phyloP scores from a whole-genome alignment of 495 filamentous ascomycete species.

The Penicillium salamii region DNA sequence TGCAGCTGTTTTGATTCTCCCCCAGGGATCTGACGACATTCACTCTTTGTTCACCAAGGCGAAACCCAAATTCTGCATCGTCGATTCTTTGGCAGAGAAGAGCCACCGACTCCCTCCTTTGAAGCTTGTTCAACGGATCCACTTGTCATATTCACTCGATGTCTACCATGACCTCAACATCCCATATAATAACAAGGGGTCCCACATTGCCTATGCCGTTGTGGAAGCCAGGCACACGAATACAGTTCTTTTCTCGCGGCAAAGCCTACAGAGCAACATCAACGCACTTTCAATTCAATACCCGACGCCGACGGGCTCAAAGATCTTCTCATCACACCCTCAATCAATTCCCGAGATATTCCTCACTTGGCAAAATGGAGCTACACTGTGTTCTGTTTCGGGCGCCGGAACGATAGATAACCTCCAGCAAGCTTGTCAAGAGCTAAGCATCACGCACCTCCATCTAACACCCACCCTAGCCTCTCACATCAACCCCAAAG shows the following conservation, averaged over 20 bases:
- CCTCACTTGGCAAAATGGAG: constrained; percentile 70
- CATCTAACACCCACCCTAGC: constrained; percentile 78
- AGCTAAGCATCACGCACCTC: constrained; percentile 65
- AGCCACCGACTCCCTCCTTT: constrained; percentile 10
- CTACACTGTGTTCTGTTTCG: constrained; percentile 65
- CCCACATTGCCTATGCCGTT: constrained; percentile 51
- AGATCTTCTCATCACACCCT: constrained; percentile 66
- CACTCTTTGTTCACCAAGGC: constrained; percentile 53
- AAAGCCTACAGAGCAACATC: constrained; percentile 67
- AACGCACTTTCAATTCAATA: constrained; percentile 58
- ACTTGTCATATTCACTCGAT: constrained; percentile 30
- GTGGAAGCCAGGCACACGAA: constrained; percentile 63
- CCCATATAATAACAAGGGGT: constrained; percentile 14
- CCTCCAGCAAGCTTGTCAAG: constrained; percentile 57
- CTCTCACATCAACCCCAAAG: constrained; percentile 57
- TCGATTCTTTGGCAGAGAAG: constrained; percentile 20
- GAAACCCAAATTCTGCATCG: constrained; percentile 45
- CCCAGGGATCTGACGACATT: constrained; percentile 57
- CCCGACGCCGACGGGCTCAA: constrained; percentile 42
- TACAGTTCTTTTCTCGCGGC: constrained; percentile 65
- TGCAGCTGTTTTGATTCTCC: constrained; percentile 68
- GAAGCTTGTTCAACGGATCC: constrained; percentile 19
- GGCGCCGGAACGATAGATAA: constrained; percentile 62
- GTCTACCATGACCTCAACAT: constrained; percentile 28
- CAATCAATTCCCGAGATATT: constrained; percentile 82